phyloP scores from a whole-genome alignment of 805 yeast genomes.

The Blastobotrys americana region DNA sequence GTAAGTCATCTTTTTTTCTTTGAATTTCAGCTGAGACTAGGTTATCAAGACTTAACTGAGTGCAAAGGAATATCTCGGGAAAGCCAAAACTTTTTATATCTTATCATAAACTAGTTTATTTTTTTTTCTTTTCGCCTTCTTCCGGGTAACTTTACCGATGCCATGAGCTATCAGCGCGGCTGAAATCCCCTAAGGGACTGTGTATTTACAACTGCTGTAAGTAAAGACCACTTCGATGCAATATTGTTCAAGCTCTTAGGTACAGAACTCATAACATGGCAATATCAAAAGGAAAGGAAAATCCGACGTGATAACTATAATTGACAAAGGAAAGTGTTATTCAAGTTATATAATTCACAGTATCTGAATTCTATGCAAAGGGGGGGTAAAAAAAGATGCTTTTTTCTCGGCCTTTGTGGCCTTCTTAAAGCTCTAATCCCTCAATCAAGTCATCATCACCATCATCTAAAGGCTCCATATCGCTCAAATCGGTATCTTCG shows the following conservation, averaged over 20 bases:
- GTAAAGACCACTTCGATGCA: too few relatives aligned
- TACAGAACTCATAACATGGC: too few relatives aligned
- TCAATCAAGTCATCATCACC: background rate
- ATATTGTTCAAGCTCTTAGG: too few relatives aligned
- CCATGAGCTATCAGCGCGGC: too few relatives aligned
- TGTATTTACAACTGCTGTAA: too few relatives aligned
- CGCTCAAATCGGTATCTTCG: background rate
- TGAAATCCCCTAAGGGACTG: background rate
- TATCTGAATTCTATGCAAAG: background rate
- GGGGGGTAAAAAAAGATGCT: too few relatives aligned
- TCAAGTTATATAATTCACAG: background rate
- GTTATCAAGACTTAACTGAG: background rate
- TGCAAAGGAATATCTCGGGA: constrained; percentile 3
- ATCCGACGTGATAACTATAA: background rate
- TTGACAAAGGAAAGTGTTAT: background rate
- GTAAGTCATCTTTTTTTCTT: constrained; percentile 15
- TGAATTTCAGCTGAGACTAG: background rate
- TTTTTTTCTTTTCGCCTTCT: background rate
- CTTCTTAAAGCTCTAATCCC: background rate
- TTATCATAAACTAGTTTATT: background rate
- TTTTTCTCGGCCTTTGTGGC: too few relatives aligned
- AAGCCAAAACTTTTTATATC: constrained; percentile 2
- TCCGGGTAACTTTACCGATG: background rate
- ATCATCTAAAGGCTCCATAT: background rate
- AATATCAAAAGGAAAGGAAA: too few relatives aligned